A percentile compares a stretch with the other conserved stretches of the same genome.
These are phyloP conservation scores for Jatropha multifida DNA, from an alignment of 441 rosid genomes.

Conservation along the genomic window DNA sequence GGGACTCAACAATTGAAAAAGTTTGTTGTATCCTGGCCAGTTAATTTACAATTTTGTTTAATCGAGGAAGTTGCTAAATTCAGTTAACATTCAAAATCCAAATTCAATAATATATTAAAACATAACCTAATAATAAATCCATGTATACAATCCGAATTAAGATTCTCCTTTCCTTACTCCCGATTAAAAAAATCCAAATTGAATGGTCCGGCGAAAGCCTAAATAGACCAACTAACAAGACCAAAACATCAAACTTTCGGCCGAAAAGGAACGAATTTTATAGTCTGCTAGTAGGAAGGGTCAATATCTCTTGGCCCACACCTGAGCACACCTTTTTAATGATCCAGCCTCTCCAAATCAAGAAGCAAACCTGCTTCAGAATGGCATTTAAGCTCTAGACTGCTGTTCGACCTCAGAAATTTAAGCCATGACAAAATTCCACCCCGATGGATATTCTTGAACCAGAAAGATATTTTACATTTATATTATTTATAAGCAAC, in stretches of 20 bases:
- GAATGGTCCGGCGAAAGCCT: not conserved
- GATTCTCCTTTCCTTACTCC: no score
- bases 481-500: not conserved
- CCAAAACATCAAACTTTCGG: slow-evolving; percentile 19
- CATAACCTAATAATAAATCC: no score
- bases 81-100: not conserved
- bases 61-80: not conserved
- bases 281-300: not conserved
- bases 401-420: no score
- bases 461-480: not conserved
- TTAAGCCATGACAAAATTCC: not conserved
- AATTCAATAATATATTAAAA: no score
- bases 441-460: not conserved
- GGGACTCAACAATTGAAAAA: no score
- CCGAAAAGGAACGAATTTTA: not conserved
- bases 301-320: not conserved
- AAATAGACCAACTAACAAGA: not conserved
- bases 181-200: not conserved
- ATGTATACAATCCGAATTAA: no score
- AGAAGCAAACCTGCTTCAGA: no score
- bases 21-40: no score
- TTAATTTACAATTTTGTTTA: not conserved
- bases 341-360: not conserved
- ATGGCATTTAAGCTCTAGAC: no score
- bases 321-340: not conserved